phyloP scores from a whole-genome alignment of 2,329 filamentous ascomycete species.

The Emydomyces testavorans region DNA sequence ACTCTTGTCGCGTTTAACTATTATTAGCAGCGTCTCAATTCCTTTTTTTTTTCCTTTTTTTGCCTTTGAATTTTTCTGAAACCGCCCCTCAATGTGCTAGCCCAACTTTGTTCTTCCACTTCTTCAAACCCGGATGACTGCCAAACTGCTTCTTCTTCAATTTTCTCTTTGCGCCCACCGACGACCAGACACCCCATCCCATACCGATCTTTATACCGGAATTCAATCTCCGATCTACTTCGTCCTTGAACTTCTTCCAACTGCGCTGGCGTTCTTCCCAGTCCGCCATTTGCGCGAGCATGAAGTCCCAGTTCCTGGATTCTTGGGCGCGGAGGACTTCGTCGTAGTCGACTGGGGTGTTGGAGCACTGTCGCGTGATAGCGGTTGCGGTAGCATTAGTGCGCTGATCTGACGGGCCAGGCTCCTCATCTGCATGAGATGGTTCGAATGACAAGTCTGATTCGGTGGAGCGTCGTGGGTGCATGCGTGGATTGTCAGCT shows the following conservation, averaged over 20 bases:
- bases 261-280: conserved; percentile 31
- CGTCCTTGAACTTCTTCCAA: conserved; percentile 27
- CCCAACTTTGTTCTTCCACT: conserved; percentile 16
- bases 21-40: neutral
- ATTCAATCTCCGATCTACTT: conserved; percentile 20
- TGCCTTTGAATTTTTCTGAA: neutral
- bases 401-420: neutral
- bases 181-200: conserved; percentile 5
- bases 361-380: conserved; percentile 1
- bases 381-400: neutral
- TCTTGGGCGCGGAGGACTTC: conserved; percentile 24
- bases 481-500: conserved; percentile 1
- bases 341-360: conserved; percentile 17
- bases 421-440: neutral
- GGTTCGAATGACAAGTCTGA: conserved; percentile 2
- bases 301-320: conserved; percentile 32
- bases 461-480: conserved; percentile 6
- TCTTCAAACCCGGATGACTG: conserved; percentile 11
- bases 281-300: conserved; percentile 34
- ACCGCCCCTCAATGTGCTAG: conserved; percentile 11
- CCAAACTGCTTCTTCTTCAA: conserved; percentile 11
- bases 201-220: conserved; percentile 15
- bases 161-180: conserved; percentile 10
- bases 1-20: too few relatives aligned
- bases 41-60: neutral